These are phyloP conservation scores for Ophiostoma montium DNA, from an alignment of 2,329 filamentous ascomycete genomes.

Conservation along the genomic window DNA sequence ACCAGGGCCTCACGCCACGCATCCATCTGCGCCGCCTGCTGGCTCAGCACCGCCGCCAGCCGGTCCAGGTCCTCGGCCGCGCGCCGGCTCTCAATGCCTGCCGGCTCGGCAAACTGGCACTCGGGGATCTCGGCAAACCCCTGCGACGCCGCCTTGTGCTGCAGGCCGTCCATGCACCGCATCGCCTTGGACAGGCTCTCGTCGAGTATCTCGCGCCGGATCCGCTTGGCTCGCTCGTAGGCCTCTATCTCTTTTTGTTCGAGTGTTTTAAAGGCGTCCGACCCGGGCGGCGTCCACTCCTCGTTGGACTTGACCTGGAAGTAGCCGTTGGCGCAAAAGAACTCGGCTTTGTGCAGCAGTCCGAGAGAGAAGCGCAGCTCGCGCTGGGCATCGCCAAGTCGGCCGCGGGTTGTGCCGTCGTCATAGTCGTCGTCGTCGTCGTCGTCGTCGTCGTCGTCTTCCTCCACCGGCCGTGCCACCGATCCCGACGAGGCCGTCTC, in stretches of 20 bases:
- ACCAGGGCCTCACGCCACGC: conserved; percentile 63
- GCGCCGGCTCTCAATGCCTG: conserved; percentile 59
- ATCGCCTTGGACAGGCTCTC: conserved; percentile 43
- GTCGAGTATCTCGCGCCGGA: conserved; percentile 66
- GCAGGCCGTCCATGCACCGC: conserved; percentile 49
- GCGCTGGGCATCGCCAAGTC: conserved; percentile 44
- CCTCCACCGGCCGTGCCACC: not conserved
- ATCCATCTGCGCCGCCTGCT: conserved; percentile 56
- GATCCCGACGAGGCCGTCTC: too few species aligned
- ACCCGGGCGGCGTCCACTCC: conserved; percentile 48
- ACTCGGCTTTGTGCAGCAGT: conserved; percentile 65
- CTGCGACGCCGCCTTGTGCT: conserved; percentile 34
- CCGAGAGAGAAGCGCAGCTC: conserved; percentile 62
- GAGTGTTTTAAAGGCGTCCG: conserved; percentile 49
- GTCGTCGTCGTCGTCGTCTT: conserved; percentile 18
- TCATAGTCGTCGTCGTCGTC: conserved; percentile 22
- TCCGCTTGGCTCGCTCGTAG: conserved; percentile 64
- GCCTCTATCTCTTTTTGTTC: conserved; percentile 57
- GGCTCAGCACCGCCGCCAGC: conserved; percentile 53
- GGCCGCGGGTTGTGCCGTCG: conserved; percentile 19
- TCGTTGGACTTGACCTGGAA: conserved; percentile 69
- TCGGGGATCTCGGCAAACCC: conserved; percentile 50
- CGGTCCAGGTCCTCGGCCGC: conserved; percentile 52
- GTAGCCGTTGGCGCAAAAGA: conserved; percentile 72
- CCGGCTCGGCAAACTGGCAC: conserved; percentile 35